Evolutionary conservation across 106 monocot genomes (phyloP), one percentile per base, ranked within the genome.

Genomic region (Dioscorea dumetorum): DNA sequence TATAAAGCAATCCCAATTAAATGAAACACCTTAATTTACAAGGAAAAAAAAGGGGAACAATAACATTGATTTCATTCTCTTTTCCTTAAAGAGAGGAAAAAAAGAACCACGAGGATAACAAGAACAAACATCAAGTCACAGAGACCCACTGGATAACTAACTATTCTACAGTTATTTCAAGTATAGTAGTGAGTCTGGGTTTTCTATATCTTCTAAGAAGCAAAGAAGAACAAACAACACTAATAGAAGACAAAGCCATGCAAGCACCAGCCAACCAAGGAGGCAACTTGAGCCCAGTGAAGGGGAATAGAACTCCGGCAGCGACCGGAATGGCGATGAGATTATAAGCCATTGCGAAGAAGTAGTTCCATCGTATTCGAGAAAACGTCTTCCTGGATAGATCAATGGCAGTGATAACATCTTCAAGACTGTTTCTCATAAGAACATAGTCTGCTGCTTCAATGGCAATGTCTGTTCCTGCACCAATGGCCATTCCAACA

Each of bases 361-460:
- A 74, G 79, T 91, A 91, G 28, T 95, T 95, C 88, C 66, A 91
- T 2, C 88, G 78, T 21, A 95, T 95, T 0, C 91, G 71, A 4
- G 77, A 15, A 22, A 95, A 91, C 0, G 95, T 95, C 73, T 84
- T 95, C 78, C 88, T 86, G 4, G 95, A 95, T n/a, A 95, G 85
- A 50, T 95, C 95, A 7, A 95, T 91, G 69, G 91, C 91, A 0
- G 88, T 95, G 64, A 95, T 91, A 16, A 95, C 95, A 24, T 95
- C 95, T 66, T 95, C 95, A 1, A 95, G 78, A 77, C 71, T 91
- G 75, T 77, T 91, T 63, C 91, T 73, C 79, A 91, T 88, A 15
- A 95, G 80, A 33, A 95, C 91, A 63, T 86, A 91, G 76, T 95
- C 91, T 9, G 95, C 95, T 4, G 91, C 95, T 61, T 95, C 95